Evolutionary conservation across 345 rosid genomes (phyloP).

Genomic region (Moringa oleifera): DNA sequence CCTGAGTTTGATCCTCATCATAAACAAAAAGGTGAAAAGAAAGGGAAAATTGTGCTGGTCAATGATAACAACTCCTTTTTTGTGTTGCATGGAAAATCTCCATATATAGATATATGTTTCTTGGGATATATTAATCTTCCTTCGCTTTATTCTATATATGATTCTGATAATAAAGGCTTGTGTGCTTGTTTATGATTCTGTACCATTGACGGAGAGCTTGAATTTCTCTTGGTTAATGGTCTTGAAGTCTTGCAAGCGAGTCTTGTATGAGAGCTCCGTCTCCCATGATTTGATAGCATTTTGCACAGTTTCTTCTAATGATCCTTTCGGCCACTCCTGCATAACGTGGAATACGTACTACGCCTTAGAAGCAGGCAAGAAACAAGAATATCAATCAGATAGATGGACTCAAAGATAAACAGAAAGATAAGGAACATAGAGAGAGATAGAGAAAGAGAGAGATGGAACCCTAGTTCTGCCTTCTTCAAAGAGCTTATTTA

Average conservation of each 20-base stretch:
- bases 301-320: slow-evolving; percentile 72
- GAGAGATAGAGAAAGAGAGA: not conserved
- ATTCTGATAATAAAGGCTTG: too few species aligned
- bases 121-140: too few species aligned
- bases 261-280: slow-evolving; percentile 78
- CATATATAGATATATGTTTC: too few species aligned
- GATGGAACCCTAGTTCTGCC: slow-evolving; percentile 55
- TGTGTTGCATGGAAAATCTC: too few species aligned
- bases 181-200: not conserved
- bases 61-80: too few species aligned
- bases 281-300: slow-evolving; percentile 88
- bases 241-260: slow-evolving; percentile 59
- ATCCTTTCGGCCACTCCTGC: slow-evolving; percentile 77
- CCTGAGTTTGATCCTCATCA: too few species aligned
- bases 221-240: slow-evolving; percentile 66
- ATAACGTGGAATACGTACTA: too few species aligned
- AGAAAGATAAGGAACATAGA: not conserved
- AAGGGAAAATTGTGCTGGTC: too few species aligned
- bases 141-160: too few species aligned
- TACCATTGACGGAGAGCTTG: slow-evolving; percentile 74
- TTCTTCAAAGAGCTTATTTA: slow-evolving; percentile 61
- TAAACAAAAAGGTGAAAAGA: too few species aligned
- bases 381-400: not conserved
- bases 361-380: too few species aligned
- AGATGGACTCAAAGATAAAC: not conserved